Evolutionary conservation across 768 basidiomycete genomes (phyloP), one percentile per base, ranked within the genome.

Genomic region (Calocybe indica): DNA sequence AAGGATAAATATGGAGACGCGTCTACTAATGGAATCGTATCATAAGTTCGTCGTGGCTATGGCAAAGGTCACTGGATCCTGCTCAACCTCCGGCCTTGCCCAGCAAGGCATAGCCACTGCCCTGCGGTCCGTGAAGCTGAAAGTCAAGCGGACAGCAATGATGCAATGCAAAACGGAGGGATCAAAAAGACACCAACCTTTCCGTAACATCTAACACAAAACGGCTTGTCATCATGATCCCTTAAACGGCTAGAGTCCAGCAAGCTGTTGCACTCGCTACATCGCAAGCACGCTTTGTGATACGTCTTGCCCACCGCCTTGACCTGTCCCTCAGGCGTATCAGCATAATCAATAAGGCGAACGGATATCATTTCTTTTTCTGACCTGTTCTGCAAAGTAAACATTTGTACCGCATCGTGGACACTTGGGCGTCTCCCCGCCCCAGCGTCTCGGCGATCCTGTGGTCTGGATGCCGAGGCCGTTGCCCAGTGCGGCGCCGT

Each of bases 301-400:
- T 73, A 92, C 11, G 83, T 86, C 70, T 88, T 85, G 6, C 85
- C 85, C 10, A 87, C 75, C 1, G 88, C 88, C 62, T 87, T 88
- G 49, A 87, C 80, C 88, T 88, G 52, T 39, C 15, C 6, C 28
- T n/a, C 10, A 22, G 22, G 22, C 22, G 22, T 22, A 22, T 22
- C 22, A 22, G 22, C 22, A 4, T 22, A 22, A 22, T 22, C 22
- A 22, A 22, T 4, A 4, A 22, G 22, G 4, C 22, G 22, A 22
- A 22, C 22, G 4, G 22, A 22, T 22, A 22, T 22, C 2, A 22
- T 22, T 22, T 22, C 7, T 13, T 36, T 40, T 3, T 30, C 58
- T 9, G 40, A 82, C 87, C 76, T 88, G 87, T 62, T 92, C 88
- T 10, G 89, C 88, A 58, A 92, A 91, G 66, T 87, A 92, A 7